Evolutionary conservation across 352 stramenopile species (phyloP).

Genomic region (Nothophytophthora sp.): DNA sequence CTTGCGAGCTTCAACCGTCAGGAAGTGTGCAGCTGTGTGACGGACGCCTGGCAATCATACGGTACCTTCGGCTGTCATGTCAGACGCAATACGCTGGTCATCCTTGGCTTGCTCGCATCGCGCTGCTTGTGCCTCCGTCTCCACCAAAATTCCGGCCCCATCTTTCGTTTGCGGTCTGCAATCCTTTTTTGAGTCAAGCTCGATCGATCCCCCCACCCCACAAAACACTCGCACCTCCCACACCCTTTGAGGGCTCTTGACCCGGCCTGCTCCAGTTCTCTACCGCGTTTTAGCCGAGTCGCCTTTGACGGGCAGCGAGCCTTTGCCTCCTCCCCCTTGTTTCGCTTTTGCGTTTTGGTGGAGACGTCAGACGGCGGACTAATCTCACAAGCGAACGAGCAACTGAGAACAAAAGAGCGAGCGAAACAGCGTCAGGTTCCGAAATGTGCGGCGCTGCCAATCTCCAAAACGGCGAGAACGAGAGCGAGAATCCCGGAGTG

Average conservation of each 20-base stretch:
- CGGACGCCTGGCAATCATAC: slow-evolving; percentile 6
- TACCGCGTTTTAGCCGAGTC: slow-evolving; percentile 8
- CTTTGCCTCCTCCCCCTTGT: slow-evolving; percentile 14
- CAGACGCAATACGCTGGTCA: slow-evolving; percentile 2
- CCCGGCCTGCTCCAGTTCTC: no score
- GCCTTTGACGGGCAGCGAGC: no score
- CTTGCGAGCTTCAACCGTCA: no score
- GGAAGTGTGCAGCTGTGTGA: no score
- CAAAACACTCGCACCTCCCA: slow-evolving; percentile 7
- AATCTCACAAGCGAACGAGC: background rate
- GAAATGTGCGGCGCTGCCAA: slow-evolving; percentile 11
- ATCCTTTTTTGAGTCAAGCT: no score
- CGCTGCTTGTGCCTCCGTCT: slow-evolving; percentile 23
- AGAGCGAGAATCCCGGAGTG: slow-evolving; percentile 5
- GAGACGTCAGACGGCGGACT: slow-evolving; percentile 1
- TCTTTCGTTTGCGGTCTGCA: no score
- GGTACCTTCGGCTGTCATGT: slow-evolving; percentile 1
- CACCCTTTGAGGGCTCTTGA: no score
- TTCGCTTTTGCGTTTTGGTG: slow-evolving; percentile 29
- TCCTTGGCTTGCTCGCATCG: slow-evolving; percentile 4
- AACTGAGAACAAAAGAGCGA: slow-evolving; percentile 7
- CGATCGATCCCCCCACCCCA: no score
- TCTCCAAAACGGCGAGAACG: slow-evolving; percentile 8
- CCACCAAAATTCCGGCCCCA: slow-evolving; percentile 26
- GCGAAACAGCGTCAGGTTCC: background rate